These are phyloP conservation scores for Bassia scoparia DNA, from an alignment of 148 eudicot species.

Conservation along the genomic window DNA sequence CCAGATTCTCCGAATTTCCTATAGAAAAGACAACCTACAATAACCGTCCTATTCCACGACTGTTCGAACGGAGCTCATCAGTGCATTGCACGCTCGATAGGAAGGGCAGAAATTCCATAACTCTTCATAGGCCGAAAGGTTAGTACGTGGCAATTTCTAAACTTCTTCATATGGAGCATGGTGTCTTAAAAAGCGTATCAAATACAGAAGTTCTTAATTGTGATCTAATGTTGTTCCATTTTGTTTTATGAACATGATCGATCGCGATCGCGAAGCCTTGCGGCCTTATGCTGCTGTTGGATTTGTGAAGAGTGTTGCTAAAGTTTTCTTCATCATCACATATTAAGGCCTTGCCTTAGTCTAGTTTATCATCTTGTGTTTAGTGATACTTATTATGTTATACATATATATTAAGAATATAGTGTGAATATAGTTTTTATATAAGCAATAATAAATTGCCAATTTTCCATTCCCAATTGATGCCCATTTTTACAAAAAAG, in stretches of 20 bases:
- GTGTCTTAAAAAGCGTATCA: slow-evolving; percentile 58
- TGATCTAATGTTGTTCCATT: background rate
- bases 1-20: slow-evolving; percentile 36
- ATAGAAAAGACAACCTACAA: slow-evolving; percentile 49
- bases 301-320: slow-evolving; percentile 49
- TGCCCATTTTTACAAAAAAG: too few relatives aligned
- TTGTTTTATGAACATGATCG: background rate
- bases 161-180: slow-evolving; percentile 57
- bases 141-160: slow-evolving; percentile 50
- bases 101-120: slow-evolving; percentile 60
- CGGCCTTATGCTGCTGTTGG: slow-evolving; percentile 62
- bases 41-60: slow-evolving; percentile 48
- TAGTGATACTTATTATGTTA: background rate
- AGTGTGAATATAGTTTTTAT: too few relatives aligned
- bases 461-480: too few relatives aligned
- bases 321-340: background rate
- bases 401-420: too few relatives aligned
- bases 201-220: slow-evolving; percentile 42
- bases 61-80: slow-evolving; percentile 53
- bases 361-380: background rate
- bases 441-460: too few relatives aligned
- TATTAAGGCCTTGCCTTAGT: background rate
- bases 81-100: slow-evolving; percentile 67
- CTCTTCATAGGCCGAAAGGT: slow-evolving; percentile 55
- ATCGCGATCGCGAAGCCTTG: slow-evolving; percentile 39